These are phyloP conservation scores for Penicillium argentinense DNA, from an alignment of 495 filamentous ascomycete species.

Conservation along the genomic window DNA sequence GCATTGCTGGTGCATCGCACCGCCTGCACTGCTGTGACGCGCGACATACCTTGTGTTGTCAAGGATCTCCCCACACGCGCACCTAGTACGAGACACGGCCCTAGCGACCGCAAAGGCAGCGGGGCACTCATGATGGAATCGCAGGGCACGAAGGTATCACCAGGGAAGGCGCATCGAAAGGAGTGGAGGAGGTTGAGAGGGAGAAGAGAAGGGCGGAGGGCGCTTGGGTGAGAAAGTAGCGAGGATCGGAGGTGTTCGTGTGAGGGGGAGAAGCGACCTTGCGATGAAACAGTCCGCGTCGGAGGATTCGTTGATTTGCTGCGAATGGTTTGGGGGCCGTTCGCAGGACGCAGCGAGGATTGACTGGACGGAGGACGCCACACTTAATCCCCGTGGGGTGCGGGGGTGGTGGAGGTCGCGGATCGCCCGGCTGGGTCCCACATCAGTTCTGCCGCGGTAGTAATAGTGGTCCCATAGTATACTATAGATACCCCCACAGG, in stretches of 20 bases:
- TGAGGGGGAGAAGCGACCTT: too few species aligned
- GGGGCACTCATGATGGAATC: slow-evolving; percentile 30
- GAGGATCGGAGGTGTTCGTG: neutral
- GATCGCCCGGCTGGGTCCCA: too few species aligned
- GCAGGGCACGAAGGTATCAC: slow-evolving; percentile 7
- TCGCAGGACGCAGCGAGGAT: too few species aligned
- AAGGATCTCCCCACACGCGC: slow-evolving; percentile 27
- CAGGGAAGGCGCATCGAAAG: slow-evolving; percentile 6
- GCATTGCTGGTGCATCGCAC: neutral
- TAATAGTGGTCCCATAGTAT: too few species aligned
- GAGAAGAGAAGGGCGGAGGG: slow-evolving; percentile 3
- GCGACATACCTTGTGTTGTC: neutral
- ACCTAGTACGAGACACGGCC: slow-evolving; percentile 32
- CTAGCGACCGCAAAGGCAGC: slow-evolving; percentile 30
- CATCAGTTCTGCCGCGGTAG: too few species aligned
- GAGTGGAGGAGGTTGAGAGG: neutral
- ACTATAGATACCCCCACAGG: too few species aligned
- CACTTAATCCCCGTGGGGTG: too few species aligned
- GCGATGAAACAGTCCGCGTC: neutral
- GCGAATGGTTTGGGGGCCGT: neutral
- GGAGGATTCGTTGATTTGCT: neutral
- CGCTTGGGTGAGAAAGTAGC: neutral
- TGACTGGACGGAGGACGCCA: too few species aligned
- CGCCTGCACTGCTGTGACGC: neutral
- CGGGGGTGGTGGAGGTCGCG: too few species aligned